These are phyloP conservation scores for Asclepias syriaca DNA, from an alignment of 257 asterid species.

Conservation along the genomic window DNA sequence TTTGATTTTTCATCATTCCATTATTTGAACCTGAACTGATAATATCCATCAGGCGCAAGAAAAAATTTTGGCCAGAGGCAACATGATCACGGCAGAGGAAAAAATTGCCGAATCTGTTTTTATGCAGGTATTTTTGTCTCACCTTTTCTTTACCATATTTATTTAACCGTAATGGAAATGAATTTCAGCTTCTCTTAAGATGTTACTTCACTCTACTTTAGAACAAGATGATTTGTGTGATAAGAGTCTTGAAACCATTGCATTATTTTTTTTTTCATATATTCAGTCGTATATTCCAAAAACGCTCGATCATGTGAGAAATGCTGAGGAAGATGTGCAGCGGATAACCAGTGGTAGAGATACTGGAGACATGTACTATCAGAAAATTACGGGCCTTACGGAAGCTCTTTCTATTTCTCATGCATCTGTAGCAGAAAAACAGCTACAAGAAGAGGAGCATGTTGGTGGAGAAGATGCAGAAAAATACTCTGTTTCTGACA, in stretches of 20 bases:
- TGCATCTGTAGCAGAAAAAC: constrained; percentile 33
- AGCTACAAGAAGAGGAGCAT: constrained; percentile 16
- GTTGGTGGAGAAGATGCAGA: constrained; percentile 17
- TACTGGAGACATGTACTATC: constrained; percentile 72
- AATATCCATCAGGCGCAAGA: constrained; percentile 51
- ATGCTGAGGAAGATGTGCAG: constrained; percentile 83
- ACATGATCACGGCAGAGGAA: constrained; percentile 71
- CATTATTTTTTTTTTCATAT: not conserved
- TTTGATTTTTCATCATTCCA: constrained; percentile 1
- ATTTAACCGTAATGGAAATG: not conserved
- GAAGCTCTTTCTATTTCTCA: constrained; percentile 47
- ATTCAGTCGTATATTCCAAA: constrained; percentile 78
- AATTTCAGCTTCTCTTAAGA: not conserved
- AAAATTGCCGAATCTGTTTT: constrained; percentile 90
- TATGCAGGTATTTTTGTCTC: constrained; percentile 51
- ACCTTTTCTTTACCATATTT: not conserved
- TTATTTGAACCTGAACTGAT: constrained; percentile 11
- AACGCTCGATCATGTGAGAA: constrained; percentile 70
- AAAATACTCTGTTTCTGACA: constrained; percentile 12
- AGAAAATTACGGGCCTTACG: constrained; percentile 88
- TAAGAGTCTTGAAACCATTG: not conserved
- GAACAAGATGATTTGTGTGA: not conserved
- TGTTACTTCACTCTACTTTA: not conserved
- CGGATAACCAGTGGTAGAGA: constrained; percentile 71
- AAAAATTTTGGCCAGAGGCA: constrained; percentile 80